These are phyloP conservation scores for Apiosordaria backusii DNA, from an alignment of 495 filamentous ascomycete genomes.

Conservation along the genomic window DNA sequence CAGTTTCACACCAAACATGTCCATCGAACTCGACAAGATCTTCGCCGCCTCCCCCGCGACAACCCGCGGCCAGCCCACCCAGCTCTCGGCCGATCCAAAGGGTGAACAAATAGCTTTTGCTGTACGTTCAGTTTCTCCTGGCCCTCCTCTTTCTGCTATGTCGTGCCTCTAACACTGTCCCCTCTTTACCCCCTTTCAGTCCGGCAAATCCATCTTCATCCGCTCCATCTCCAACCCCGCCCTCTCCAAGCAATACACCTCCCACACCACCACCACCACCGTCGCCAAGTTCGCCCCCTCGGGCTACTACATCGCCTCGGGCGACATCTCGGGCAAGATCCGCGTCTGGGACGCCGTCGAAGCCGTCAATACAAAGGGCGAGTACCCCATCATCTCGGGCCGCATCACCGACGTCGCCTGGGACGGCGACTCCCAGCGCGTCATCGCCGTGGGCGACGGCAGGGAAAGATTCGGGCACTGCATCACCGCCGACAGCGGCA, in stretches of 20 bases:
- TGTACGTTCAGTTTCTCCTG: slow-evolving; percentile 49
- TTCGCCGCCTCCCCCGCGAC: slow-evolving; percentile 67
- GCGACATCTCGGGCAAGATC: slow-evolving; percentile 78
- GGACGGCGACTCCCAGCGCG: slow-evolving; percentile 94
- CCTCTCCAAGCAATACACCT: slow-evolving; percentile 78
- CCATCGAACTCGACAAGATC: slow-evolving; percentile 53
- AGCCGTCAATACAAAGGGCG: slow-evolving; percentile 67
- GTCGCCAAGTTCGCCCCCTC: slow-evolving; percentile 94
- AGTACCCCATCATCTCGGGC: slow-evolving; percentile 91
- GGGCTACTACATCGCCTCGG: slow-evolving; percentile 93
- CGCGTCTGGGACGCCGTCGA: slow-evolving; percentile 81
- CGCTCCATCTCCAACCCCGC: slow-evolving; percentile 88
- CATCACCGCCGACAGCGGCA: slow-evolving; percentile 93
- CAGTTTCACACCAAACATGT: slow-evolving; percentile 34
- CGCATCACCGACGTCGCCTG: slow-evolving; percentile 94
- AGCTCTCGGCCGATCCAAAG: slow-evolving; percentile 83
- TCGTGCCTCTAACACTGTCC: neutral
- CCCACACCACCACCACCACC: slow-evolving; percentile 81
- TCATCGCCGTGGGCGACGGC: slow-evolving; percentile 93
- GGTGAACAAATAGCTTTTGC: slow-evolving; percentile 93
- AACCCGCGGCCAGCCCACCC: slow-evolving; percentile 80
- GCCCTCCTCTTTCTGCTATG: neutral
- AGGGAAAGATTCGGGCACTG: slow-evolving; percentile 92
- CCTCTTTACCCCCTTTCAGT: slow-evolving; percentile 46
- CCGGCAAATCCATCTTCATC: slow-evolving; percentile 92